Percentiles rank a stretch among this genome's conserved stretches.
Conservation (phyloP, 2,329 filamentous ascomycete species). For the Davidsoniella virescens region DNA sequence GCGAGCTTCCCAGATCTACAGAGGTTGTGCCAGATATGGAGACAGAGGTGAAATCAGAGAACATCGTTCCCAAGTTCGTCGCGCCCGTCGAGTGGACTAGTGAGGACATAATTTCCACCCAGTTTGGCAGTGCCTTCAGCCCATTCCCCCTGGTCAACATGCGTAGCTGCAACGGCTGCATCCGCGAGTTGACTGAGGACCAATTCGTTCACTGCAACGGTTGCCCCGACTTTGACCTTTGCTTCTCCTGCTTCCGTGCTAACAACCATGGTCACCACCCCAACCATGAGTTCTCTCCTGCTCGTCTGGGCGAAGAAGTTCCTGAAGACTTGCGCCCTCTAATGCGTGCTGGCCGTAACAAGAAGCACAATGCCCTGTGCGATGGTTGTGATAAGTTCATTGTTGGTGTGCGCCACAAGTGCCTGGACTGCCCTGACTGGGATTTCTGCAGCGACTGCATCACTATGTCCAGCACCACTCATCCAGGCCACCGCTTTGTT, state of each 20-base stretch:
- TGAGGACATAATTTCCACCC: neutral
- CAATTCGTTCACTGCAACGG: constrained; percentile 71
- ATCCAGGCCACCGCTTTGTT: constrained; percentile 76
- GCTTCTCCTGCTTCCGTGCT: constrained; percentile 60
- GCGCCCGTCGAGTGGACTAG: neutral
- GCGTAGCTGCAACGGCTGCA: constrained; percentile 55
- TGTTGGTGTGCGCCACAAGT: constrained; percentile 85
- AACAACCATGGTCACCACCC: constrained; percentile 84
- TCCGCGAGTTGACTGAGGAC: constrained; percentile 46
- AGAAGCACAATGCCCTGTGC: constrained; percentile 75
- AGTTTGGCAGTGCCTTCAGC: too few species aligned
- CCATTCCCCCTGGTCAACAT: constrained; percentile 19
- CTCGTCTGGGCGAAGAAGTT: constrained; percentile 45
- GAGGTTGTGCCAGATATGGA: too few species aligned
- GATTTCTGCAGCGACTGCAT: constrained; percentile 78
- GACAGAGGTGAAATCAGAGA: neutral
- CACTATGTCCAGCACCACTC: constrained; percentile 46
- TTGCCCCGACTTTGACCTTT: constrained; percentile 88
- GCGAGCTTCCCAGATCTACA: neutral
- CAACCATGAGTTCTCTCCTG: constrained; percentile 61
- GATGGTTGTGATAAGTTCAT: constrained; percentile 81
- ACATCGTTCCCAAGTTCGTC: neutral
- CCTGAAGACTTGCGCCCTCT: constrained; percentile 46
- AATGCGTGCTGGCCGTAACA: constrained; percentile 64
- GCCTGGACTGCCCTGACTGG: constrained; percentile 91